phyloP scores from a whole-genome alignment of 805 yeast species.

The Sugiyamaella valdiviana region DNA sequence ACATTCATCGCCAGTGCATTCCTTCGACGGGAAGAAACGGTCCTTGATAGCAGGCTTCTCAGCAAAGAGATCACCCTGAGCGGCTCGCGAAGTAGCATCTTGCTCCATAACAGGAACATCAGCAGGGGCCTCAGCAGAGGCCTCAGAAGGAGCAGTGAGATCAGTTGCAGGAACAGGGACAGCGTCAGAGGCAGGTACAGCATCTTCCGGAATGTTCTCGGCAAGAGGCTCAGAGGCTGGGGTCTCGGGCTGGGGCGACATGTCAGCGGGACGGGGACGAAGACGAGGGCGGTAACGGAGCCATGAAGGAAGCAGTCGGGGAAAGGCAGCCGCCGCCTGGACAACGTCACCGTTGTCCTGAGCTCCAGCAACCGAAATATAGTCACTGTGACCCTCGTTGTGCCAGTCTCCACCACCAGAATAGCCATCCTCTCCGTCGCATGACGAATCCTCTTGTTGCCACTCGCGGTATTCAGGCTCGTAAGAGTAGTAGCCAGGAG shows the following conservation, averaged over 20 bases:
- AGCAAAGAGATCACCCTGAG: not conserved
- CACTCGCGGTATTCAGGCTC: not conserved
- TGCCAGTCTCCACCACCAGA: slow-evolving; percentile 5
- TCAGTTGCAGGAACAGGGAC: not conserved
- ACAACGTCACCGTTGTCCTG: not conserved
- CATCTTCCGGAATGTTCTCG: not conserved
- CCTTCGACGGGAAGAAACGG: not conserved
- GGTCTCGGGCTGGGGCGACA: not conserved
- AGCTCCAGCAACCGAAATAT: not conserved
- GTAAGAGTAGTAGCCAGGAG: not conserved
- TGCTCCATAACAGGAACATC: not conserved
- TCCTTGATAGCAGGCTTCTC: not conserved
- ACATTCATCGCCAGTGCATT: not conserved
- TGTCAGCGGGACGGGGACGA: not conserved
- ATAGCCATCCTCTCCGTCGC: not conserved
- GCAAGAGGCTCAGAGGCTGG: not conserved
- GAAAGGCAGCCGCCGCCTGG: slow-evolving; percentile 1
- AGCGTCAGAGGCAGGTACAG: not conserved
- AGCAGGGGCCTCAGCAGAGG: not conserved
- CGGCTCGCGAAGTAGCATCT: not conserved
- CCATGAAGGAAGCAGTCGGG: slow-evolving; percentile 5
- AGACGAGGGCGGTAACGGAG: not conserved
- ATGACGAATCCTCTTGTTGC: not conserved
- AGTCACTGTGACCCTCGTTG: slow-evolving; percentile 1
- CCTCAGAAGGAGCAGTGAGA: too few relatives aligned